Conservation (phyloP, 257 asterid species). For the Solanum pimpinellifolium region DNA sequence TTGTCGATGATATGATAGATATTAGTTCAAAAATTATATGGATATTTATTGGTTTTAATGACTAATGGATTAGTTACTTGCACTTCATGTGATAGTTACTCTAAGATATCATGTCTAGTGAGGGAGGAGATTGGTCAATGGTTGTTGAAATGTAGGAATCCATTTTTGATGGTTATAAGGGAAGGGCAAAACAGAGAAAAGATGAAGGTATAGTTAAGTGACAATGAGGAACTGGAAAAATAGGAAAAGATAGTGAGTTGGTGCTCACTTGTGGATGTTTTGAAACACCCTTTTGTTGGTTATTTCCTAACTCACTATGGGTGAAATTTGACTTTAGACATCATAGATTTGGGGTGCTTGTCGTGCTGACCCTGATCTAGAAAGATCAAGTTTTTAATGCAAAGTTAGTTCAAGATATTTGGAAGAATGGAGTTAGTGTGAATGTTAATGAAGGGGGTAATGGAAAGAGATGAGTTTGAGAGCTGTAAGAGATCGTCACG, state of each 20-base stretch:
- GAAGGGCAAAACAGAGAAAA: too few species aligned
- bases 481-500: background rate
- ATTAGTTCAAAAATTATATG: too few species aligned
- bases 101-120: too few species aligned
- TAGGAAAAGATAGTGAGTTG: slow-evolving; percentile 8
- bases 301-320: slow-evolving; percentile 12
- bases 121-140: too few species aligned
- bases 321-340: slow-evolving; percentile 25
- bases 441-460: background rate
- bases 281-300: too few species aligned
- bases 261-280: slow-evolving; percentile 12
- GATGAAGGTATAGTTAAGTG: background rate
- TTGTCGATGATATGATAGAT: too few species aligned
- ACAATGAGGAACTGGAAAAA: slow-evolving; percentile 3
- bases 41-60: too few species aligned
- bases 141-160: too few species aligned
- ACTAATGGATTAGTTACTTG: too few species aligned
- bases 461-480: background rate
- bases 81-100: too few species aligned
- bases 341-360: background rate
- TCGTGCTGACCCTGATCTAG: background rate
- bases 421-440: background rate
- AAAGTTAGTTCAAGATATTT: too few species aligned
- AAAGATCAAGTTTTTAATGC: background rate
- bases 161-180: too few species aligned